Base-by-base conservation (phyloP, 1,284 basidiomycete genomes). In the Papiliotrema laurentii region DNA sequence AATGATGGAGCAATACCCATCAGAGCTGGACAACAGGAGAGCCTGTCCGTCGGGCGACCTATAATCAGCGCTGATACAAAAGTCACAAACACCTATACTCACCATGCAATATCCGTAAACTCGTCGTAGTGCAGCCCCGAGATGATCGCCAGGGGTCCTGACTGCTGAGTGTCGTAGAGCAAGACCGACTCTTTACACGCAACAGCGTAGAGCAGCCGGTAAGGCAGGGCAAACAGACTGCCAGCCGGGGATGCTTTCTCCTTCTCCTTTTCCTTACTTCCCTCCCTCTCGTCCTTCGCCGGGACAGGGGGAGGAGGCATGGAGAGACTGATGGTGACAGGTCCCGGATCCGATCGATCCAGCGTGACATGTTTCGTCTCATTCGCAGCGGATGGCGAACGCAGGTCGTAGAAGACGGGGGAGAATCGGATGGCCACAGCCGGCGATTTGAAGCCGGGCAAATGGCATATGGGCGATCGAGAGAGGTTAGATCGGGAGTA, bases 91-190 rank as follows among this genome's bases (percentile, higher is more conserved):
- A 35, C 11, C 11, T 6, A 24, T 22, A 80, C 87, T 55, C 63
- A 94, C 94, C 94, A 99, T 38, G 86, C 83, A 75, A 97, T 80
- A 75, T 99, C 94, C 1, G 96, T 98, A 66, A 97, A 97, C 61
- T 93, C 89, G 53, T 96, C 90, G 69, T 97, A 98, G 75, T 98
- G 94, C 59, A 98, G 75, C 66, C 96, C 97, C 46, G 87, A 89
- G 64, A 99, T 82, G 63, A 97, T 79, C 69, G 90, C 93, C 37
- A 97, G 81, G 0, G 94, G 96, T 0, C 87, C 83, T 1, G 89
- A 81, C 75, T 98, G 94, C 72, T 98, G 94, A 3, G 94, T 97
- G 71, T 98, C 94, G 72, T 98, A 94, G 49, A 98, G 86, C 47
- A 89, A 81, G 21, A 99, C 85, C 1, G 89, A 87, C 69, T 99